Percentiles rank a stretch among this genome's conserved stretches.
Evolutionary conservation across 2,329 filamentous ascomycete species (phyloP).

Genomic region (Neofusicoccum ribis): DNA sequence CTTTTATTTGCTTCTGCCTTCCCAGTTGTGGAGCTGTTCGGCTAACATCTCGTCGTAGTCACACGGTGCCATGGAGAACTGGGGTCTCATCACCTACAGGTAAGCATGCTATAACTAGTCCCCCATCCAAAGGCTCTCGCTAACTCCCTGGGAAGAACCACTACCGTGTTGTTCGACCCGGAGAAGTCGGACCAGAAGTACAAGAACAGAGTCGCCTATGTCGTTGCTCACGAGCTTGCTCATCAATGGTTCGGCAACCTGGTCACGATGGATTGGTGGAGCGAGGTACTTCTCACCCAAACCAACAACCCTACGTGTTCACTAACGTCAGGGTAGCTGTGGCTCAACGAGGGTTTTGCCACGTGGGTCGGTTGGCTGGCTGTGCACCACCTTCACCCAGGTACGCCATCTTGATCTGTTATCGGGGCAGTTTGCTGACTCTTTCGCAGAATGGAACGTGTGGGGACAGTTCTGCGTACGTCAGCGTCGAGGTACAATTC

Average conservation of each 20-base stretch:
- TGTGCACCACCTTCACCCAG: conserved; percentile 83
- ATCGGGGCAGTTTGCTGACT: not conserved
- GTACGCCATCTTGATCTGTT: conserved; percentile 35
- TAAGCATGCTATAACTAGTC: conserved; percentile 21
- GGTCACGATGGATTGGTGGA: conserved; percentile 97
- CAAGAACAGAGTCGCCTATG: conserved; percentile 92
- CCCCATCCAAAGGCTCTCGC: not conserved
- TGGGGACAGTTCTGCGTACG: conserved; percentile 93
- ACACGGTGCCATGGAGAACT: conserved; percentile 88
- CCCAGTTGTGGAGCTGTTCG: too few species aligned
- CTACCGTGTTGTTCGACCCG: conserved; percentile 94
- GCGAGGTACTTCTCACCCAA: conserved; percentile 52
- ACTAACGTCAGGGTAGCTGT: conserved; percentile 52
- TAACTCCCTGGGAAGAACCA: conserved; percentile 55
- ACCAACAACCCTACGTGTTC: too few species aligned
- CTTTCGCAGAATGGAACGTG: conserved; percentile 77
- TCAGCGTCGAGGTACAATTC: conserved; percentile 54
- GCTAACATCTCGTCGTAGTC: conserved; percentile 52
- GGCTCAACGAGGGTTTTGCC: conserved; percentile 95
- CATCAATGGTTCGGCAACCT: conserved; percentile 97
- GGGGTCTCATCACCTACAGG: conserved; percentile 93
- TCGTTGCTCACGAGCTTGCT: conserved; percentile 95
- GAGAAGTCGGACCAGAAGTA: conserved; percentile 85
- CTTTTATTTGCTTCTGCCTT: not conserved
- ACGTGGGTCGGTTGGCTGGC: conserved; percentile 98